phyloP scores from a whole-genome alignment of 805 yeast species.

The Kodamaea leandrae region DNA sequence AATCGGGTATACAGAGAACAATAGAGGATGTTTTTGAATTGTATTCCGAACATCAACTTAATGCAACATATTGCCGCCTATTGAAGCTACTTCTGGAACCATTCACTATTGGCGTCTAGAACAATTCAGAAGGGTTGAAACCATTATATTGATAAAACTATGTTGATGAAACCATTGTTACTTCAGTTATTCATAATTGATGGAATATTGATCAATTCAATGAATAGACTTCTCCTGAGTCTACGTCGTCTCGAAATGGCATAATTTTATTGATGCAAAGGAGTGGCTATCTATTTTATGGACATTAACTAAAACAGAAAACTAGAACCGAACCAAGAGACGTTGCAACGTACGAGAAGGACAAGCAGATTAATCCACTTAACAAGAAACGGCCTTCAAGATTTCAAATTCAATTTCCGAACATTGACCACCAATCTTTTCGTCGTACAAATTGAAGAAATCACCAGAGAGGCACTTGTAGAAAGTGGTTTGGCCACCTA shows the following conservation, averaged over 20 bases:
- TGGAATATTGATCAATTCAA: no score
- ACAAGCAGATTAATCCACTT: neutral
- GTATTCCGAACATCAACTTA: no score
- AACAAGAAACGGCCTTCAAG: conserved; percentile 16
- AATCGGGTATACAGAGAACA: no score
- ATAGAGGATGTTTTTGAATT: no score
- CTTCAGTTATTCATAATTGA: no score
- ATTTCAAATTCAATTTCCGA: conserved; percentile 23
- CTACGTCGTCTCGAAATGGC: neutral
- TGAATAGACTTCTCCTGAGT: neutral
- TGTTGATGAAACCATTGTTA: no score
- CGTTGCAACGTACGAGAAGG: neutral
- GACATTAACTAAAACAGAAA: neutral
- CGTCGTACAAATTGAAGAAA: conserved; percentile 77
- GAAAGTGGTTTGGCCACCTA: conserved; percentile 60
- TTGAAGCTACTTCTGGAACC: no score
- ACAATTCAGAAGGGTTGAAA: no score
- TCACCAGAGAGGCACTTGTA: conserved; percentile 74
- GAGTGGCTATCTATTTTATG: conserved; percentile 1
- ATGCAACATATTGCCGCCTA: no score
- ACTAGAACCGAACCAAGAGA: neutral
- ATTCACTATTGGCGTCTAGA: no score
- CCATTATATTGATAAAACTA: no score
- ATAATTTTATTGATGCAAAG: conserved; percentile 1
- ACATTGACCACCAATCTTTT: conserved; percentile 61